Base-by-base conservation (phyloP, 176 grass and related monocot genomes). In the bread wheat (Triticum aestivum) region DNA sequence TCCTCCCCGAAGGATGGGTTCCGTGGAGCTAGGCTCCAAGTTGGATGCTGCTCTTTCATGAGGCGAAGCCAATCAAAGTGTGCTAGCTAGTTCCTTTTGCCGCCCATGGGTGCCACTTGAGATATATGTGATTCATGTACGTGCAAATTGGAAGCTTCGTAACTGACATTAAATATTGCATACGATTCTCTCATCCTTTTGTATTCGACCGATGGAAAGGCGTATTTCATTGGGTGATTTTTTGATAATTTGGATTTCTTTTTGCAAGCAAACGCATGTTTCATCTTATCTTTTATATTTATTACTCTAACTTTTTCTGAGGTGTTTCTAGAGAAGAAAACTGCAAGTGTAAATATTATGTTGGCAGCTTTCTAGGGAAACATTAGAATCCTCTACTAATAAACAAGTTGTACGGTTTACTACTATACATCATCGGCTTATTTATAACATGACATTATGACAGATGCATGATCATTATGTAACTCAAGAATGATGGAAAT, bases 11-110 rank as follows among this genome's bases (percentile, higher is more conserved):
- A 21, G 64, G 81, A 93, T 90, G 88, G 80, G 80, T 33, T 71
- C 80, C 69, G 52, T 93, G 84, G 82, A 93, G 49, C 79, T 93
- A 54, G 88, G 69, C 71, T 87, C 81, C 11, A 93, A 93, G 84
- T 77, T 88, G 33, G 88, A 90, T 73, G 70, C 88, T 54, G 15
- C 51, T 54, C 51, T n/a, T 89, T 85, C 81, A 82, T 68, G 37
- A 87, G 83, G 73, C 84, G 75, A 79, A 88, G 91, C 73, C 88
- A 90, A 89, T 18, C 76, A 59, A 59, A 59, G 2, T 21, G 3
- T 59, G 51, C 51, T 54, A 54, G 51, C 51, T 54, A 54, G 15
- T 54, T 18, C 51, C 51, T 54, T 54, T 18, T 54, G 51, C 51
- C 56, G 20, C 7, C 56, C 56, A 21, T 59, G 56, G 56, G 21